Evolutionary conservation across 2,329 filamentous ascomycete genomes (phyloP).

Genomic region (Sporothrix brunneoviolacea): DNA sequence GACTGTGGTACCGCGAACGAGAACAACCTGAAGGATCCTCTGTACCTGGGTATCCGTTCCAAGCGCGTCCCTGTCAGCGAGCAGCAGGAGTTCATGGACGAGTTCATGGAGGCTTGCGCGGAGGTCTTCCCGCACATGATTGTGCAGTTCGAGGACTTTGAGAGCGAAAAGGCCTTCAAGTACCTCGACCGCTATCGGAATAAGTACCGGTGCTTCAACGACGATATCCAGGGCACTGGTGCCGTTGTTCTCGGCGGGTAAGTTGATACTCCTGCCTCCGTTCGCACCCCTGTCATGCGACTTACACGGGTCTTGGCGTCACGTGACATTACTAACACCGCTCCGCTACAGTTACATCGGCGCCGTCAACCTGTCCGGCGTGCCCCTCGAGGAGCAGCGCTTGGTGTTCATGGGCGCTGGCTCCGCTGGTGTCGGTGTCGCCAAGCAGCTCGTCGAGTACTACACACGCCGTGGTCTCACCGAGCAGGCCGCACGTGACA

Average conservation of each 20-base stretch:
- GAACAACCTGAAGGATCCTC: slow-evolving; percentile 57
- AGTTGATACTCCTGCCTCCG: slow-evolving; percentile 21
- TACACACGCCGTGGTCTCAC: slow-evolving; percentile 88
- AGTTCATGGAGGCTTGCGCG: slow-evolving; percentile 87
- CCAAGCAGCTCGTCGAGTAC: slow-evolving; percentile 95
- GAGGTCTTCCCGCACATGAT: slow-evolving; percentile 63
- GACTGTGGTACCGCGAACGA: slow-evolving; percentile 63
- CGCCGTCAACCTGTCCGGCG: slow-evolving; percentile 74
- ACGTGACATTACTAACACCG: slow-evolving; percentile 29
- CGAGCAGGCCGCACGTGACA: slow-evolving; percentile 77
- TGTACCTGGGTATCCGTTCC: slow-evolving; percentile 85
- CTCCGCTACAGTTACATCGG: slow-evolving; percentile 55
- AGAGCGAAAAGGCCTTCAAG: slow-evolving; percentile 85
- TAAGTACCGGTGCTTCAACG: slow-evolving; percentile 93
- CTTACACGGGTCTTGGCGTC: slow-evolving; percentile 12
- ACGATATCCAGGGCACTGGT: slow-evolving; percentile 96
- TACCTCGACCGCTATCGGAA: slow-evolving; percentile 86
- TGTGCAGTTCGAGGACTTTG: slow-evolving; percentile 96
- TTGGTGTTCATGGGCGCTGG: slow-evolving; percentile 96
- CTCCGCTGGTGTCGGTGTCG: slow-evolving; percentile 92
- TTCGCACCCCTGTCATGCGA: not conserved
- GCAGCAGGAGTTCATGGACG: slow-evolving; percentile 89
- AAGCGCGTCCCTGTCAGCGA: slow-evolving; percentile 71
- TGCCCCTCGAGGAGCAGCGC: slow-evolving; percentile 82
- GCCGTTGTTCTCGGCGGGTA: slow-evolving; percentile 85